Percentiles rank a stretch among this genome's conserved stretches.
Evolutionary conservation across 1,284 basidiomycete genomes (phyloP).

Genomic region (Irpex lacteus): DNA sequence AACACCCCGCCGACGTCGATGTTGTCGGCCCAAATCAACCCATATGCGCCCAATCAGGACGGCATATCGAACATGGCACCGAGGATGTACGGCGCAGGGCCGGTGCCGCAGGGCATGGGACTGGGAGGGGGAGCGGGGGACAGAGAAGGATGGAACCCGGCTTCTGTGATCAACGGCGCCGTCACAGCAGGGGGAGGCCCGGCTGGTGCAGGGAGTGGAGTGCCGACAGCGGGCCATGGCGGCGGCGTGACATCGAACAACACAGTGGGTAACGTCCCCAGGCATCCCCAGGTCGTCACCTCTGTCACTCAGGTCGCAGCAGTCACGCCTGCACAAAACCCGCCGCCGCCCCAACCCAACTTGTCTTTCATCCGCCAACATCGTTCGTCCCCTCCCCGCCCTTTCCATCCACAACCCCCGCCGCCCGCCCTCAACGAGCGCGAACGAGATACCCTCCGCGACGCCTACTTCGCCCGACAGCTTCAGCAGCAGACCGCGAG

Average conservation of each 20-base stretch:
- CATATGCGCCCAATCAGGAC: constrained; percentile 4
- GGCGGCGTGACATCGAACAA: constrained; percentile 1
- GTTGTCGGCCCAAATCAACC: constrained; percentile 4
- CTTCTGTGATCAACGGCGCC: constrained; percentile 4
- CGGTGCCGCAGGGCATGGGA: neutral
- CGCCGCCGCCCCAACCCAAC: constrained; percentile 21
- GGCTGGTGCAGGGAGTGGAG: neutral
- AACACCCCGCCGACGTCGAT: constrained; percentile 13
- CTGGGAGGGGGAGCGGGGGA: neutral
- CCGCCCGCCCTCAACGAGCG: constrained; percentile 24
- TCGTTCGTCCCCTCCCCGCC: constrained; percentile 27
- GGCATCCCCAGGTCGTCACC: constrained; percentile 14
- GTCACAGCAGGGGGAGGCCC: neutral
- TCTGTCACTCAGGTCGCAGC: constrained; percentile 13
- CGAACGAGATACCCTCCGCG: constrained; percentile 26
- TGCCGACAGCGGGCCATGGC: neutral
- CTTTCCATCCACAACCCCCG: constrained; percentile 25
- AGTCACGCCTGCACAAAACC: constrained; percentile 23
- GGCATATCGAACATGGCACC: constrained; percentile 5
- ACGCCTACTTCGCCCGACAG: constrained; percentile 23
- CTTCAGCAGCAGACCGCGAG: constrained; percentile 19
- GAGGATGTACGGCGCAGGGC: constrained; percentile 6
- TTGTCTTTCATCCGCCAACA: constrained; percentile 29
- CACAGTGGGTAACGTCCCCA: neutral
- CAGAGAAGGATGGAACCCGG: constrained; percentile 7